Evolutionary conservation across 345 rosid genomes (phyloP), one percentile per base, ranked within the genome.

Genomic region (Citrus cavaleriei): DNA sequence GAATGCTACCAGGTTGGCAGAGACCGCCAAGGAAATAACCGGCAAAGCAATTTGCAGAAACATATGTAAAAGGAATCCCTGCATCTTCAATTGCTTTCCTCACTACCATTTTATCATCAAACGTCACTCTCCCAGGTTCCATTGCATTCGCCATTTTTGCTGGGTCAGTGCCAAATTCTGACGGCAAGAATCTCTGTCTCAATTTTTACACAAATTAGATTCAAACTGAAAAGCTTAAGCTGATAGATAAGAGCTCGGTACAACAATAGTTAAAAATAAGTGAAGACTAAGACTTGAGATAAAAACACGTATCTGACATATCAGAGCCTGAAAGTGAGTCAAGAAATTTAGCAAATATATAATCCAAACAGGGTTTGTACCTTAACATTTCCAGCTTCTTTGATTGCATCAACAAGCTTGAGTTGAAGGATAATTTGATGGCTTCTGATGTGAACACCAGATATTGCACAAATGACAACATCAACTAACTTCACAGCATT

Each of bases 331-430:
- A 46, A 12, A 46, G 18, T 3, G 18, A 46, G 51, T 3, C 18
- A 13, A 46, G 49, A 42, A 12, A 42, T 42, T 42, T 12, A 42
- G 10, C 0, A 42, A 42, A 3, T 42, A 42, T 12, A 42, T 42
- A 42, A 10, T 42, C 49, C 49, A 42, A 42, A 12, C 16, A 12
- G 4, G 2, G 51, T 6, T 28, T 1, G 12, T 82, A 95, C 98
- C 95, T 91, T 85, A 7, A 95, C 82, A 77, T 92, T 95, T 51
- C 98, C 94, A 34, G 98, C 98, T 46, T 93, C 93, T 84, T 91
- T 91, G 75, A 95, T 93, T 42, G 98, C 95, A 30, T 91, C 85
- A 22, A 93, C 97, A 25, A 95, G 97, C 82, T 89, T 91, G 75
- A 92, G 95, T 83, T 95, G 98, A 25, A 91, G 86, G 49, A 93